These are phyloP conservation scores for Ganoderma sinense DNA, from an alignment of 1,284 basidiomycete genomes.

Conservation along the genomic window DNA sequence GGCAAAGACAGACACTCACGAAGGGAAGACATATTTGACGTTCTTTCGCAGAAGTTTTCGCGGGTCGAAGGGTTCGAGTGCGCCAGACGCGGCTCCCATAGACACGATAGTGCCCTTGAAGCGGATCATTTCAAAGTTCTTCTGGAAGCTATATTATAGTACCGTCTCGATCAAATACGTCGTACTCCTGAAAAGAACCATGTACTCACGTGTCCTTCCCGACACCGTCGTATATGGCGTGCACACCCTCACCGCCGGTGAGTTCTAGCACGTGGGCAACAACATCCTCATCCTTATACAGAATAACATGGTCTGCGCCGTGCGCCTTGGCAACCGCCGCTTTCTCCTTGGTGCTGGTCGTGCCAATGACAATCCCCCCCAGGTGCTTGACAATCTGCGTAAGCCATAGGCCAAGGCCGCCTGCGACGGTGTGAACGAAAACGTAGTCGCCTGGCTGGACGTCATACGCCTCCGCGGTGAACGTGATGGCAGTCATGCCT, in stretches of 20 bases:
- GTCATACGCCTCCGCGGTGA: conserved; percentile 76
- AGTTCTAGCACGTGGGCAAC: conserved; percentile 78
- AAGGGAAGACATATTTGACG: conserved; percentile 80
- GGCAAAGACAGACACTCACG: conserved; percentile 51
- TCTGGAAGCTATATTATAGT: conserved; percentile 68
- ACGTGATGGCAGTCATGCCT: conserved; percentile 18
- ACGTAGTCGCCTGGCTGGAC: conserved; percentile 81
- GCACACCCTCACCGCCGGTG: conserved; percentile 85
- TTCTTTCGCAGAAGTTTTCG: conserved; percentile 86
- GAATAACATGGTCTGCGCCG: conserved; percentile 89
- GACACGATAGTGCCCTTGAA: conserved; percentile 88
- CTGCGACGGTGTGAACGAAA: conserved; percentile 93
- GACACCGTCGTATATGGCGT: conserved; percentile 93
- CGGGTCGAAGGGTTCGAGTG: conserved; percentile 76
- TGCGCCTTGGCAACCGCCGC: conserved; percentile 80
- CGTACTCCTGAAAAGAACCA: neutral
- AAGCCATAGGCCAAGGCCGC: conserved; percentile 73
- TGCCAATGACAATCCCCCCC: conserved; percentile 94
- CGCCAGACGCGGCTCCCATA: conserved; percentile 92
- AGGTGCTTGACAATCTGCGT: conserved; percentile 67
- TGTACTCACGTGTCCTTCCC: conserved; percentile 85
- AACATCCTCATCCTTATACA: conserved; percentile 79
- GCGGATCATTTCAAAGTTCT: conserved; percentile 81
- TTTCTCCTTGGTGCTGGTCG: conserved; percentile 91
- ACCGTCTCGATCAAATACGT: neutral